Evolutionary conservation across 768 basidiomycete species (phyloP), one percentile per base, ranked within the genome.

Genomic region (Candolleomyces eurysporus): DNA sequence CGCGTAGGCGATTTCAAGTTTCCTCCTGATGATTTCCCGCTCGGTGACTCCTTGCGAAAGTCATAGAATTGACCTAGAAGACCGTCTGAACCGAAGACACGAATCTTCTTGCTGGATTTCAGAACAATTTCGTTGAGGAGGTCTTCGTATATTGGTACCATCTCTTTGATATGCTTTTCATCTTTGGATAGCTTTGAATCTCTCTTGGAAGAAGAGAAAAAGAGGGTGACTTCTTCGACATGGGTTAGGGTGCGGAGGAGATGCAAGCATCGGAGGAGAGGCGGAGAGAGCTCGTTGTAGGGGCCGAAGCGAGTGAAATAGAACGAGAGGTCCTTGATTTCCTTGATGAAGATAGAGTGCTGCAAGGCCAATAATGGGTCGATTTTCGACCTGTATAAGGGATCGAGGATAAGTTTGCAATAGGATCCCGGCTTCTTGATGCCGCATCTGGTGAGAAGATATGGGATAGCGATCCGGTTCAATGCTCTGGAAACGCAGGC

Each of bases 71-170:
- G 30, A 11, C 36, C 54, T 11, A 56, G n/a, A 43, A 56, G 54
- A 9, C 36, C 36, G 21, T 39, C 31, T 36, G 54, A 40, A 19
- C 54, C 54, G 40, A 36, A 39, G 2, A 56, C n/a, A 21, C 36
- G 36, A 13, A 56, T 30, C 39, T 39, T 56, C 39, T 56, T 56
- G n/a, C n/a, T 36, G 17, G 54, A 56, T 19, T 56, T 56, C 13
- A 56, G 16, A 14, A 56, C 36, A 21, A 42, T 56, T 26, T 56
- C 54, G n/a, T 56, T 56, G 5, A 56, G 54, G 31, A 56, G 16
- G 13, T 56, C 54, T 26, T 56, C 54, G 54, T 36, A 56, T 32
- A 56, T 32, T 7, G 36, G 54, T 3, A 56, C 54, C 19, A 39
- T 26, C 13, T 43, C 36, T n/a, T 39, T 40, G 40, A 56, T 17